These are phyloP conservation scores for Mycena venus DNA, from an alignment of 768 basidiomycete genomes.

Conservation along the genomic window DNA sequence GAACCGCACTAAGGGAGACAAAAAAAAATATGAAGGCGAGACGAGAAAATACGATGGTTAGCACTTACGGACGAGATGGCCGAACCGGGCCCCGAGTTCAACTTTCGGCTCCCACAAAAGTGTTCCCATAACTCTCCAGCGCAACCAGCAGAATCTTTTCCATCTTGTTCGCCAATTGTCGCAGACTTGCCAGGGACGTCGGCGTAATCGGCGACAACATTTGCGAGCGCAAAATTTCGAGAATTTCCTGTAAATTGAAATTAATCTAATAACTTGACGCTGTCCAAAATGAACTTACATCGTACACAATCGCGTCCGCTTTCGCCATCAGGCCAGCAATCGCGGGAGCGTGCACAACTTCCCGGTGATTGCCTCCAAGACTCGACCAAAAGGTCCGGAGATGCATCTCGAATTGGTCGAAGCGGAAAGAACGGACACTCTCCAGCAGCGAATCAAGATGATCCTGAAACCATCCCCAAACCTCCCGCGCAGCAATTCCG, in stretches of 20 bases:
- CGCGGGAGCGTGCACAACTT: conserved; percentile 90
- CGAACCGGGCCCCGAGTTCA: conserved; percentile 90
- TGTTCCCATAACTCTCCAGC: conserved; percentile 86
- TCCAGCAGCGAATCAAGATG: conserved; percentile 89
- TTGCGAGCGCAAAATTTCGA: conserved; percentile 87
- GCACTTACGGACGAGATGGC: conserved; percentile 87
- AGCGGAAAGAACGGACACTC: conserved; percentile 80
- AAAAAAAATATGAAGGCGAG: conserved; percentile 10
- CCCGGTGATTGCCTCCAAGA: conserved; percentile 81
- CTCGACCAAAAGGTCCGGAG: conserved; percentile 89
- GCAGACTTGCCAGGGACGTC: conserved; percentile 75
- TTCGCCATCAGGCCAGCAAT: conserved; percentile 91
- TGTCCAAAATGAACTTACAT: conserved; percentile 64
- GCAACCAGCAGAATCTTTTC: conserved; percentile 89
- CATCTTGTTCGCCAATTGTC: conserved; percentile 91
- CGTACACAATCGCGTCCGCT: conserved; percentile 91
- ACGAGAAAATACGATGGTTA: conserved; percentile 4
- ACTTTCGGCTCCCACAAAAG: conserved; percentile 94
- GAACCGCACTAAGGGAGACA: conserved; percentile 88
- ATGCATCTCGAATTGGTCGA: conserved; percentile 93
- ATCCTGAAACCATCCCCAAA: conserved; percentile 94
- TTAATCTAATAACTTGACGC: conserved; percentile 34
- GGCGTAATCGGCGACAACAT: conserved; percentile 85
- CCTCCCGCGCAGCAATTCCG: conserved; percentile 84
- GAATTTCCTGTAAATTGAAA: conserved; percentile 74